phyloP scores from a whole-genome alignment of 352 stramenopile species.

The Globisporangium solare region DNA sequence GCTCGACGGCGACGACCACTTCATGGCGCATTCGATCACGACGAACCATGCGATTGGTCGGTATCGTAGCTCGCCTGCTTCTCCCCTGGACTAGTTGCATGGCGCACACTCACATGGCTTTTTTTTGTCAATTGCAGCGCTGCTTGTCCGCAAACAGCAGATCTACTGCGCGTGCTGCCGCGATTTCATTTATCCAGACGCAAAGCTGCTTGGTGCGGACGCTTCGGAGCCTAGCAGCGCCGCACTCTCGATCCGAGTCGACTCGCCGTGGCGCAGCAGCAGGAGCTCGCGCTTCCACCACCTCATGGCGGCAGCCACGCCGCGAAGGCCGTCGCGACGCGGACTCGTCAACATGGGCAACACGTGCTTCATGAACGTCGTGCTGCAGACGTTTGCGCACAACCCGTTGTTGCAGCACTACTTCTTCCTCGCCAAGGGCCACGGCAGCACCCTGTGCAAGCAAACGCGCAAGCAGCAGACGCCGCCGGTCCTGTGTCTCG shows the following conservation, averaged over 20 bases:
- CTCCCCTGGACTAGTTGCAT: not conserved
- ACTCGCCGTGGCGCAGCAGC: constrained; percentile 16
- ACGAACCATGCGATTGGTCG: constrained; percentile 59
- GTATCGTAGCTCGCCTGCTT: constrained; percentile 15
- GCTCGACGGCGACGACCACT: constrained; percentile 28
- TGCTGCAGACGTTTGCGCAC: constrained; percentile 66
- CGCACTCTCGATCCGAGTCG: constrained; percentile 1
- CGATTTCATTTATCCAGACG: constrained; percentile 55
- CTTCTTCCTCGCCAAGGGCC: constrained; percentile 55
- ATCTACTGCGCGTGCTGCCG: constrained; percentile 57
- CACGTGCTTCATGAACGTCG: constrained; percentile 82
- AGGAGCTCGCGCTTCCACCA: constrained; percentile 14
- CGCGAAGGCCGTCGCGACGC: constrained; percentile 22
- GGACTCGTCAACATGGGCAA: constrained; percentile 85
- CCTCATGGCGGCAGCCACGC: constrained; percentile 2
- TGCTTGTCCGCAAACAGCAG: constrained; percentile 39
- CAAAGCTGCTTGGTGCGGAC: constrained; percentile 5
- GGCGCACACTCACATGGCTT: too few relatives aligned
- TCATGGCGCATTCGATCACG: constrained; percentile 63
- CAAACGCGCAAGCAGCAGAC: constrained; percentile 37
- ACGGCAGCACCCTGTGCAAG: constrained; percentile 62
- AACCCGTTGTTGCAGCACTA: constrained; percentile 70
- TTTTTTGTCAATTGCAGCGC: constrained; percentile 15
- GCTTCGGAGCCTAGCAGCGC: not conserved
- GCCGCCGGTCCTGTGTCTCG: constrained; percentile 38